Evolutionary conservation across 2,329 filamentous ascomycete species (phyloP), one percentile per base, ranked within the genome.

Genomic region (Aspergillus chevalieri): DNA sequence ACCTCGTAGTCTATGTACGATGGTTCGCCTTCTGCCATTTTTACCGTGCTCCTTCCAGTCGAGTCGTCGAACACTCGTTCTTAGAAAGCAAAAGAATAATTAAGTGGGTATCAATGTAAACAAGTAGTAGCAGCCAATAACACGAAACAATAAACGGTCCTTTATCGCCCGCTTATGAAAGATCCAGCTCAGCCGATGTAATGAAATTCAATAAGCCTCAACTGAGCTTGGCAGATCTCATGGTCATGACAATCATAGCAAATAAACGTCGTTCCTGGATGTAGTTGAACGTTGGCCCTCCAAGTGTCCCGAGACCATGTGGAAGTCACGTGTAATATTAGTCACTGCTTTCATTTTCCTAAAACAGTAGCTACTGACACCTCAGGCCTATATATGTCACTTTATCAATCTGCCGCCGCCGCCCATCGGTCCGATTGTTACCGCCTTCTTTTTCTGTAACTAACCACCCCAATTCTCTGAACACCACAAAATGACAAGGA

Each of bases 1-100:
- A 88, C 81, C 67, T 95, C 89, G 73, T 95, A 95, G 79, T 97
- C 91, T 65, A 98, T 91, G 73, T 98, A 98, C 7, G 89, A 93
- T 38, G 84, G 79, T 47, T 72, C 69, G 14, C 55, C 57, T 53
- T 67, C 66, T 6, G 64, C 59, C 70, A 72, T 72, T 19, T 47
- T 54, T 44, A 21, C 17, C 4, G 26, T 12, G 9, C 3, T 30
- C 7, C 6, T 12, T 7, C 4, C 26, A 30, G 10, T 12, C 26
- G 47, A 45, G 47, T 52, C 44, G 44, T 28, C 36, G 26, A 48
- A 33, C 48, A 50, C 28, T 39, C 9, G 36, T 9, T 19, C 4
- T 7, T 7, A 39, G 19, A n/a, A n/a, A 39, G 10, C 4, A 7
- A 39, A 39, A 19, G n/a, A 39, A 15, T 17, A 39, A 39, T 10